Base-by-base conservation (phyloP, 1,139 yeast species). In the Zygosaccharomyces pseudobailii region DNA sequence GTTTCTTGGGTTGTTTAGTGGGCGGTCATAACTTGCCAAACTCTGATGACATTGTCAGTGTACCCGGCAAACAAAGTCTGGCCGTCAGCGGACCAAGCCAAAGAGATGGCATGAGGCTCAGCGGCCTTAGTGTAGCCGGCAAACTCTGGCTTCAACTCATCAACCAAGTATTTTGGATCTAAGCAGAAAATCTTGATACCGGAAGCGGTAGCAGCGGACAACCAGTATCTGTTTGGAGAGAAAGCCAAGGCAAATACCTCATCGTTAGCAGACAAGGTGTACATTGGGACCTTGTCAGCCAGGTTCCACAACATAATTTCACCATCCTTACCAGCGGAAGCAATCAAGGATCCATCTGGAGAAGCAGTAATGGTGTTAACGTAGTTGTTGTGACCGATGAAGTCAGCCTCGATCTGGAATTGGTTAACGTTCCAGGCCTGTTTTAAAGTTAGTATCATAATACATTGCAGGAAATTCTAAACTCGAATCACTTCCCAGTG, bases 171-270 rank as follows among this genome's bases (percentile, higher is more conserved):
- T 79, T 95, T 86, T 79, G 87, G 92, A 80, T 89, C 95, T 74
- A 92, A 85, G 84, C 90, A 89, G 88, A 84, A 92, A 82, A 94
- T 86, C 89, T 89, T 90, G 80, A 94, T 88, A 71, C 97, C 94
- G 65, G 96, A 78, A 63, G 96, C 80, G 68, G 99, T 92, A 71
- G 98, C 98, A 78, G 97, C 98, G 74, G 96, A 94, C 75, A 94
- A 87, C 98, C 98, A 92, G 94, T 88, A 94, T 86, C 98, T 90
- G 95, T 88, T 87, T 78, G 99, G 98, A 74, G 98, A 90, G 96
- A 92, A 94, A 69, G 97, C 95, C 73, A 92, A 84, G 72, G 97
- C 94, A 77, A 87, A 88, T 67, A 94, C 92, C 82, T 92, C 98
- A 71, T 92, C 94, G 74, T 94, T 88, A 66, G 96, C 94, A 69